Evolutionary conservation across 805 yeast species (phyloP), one percentile per base, ranked within the genome.

Genomic region (Candida andamanensis): DNA sequence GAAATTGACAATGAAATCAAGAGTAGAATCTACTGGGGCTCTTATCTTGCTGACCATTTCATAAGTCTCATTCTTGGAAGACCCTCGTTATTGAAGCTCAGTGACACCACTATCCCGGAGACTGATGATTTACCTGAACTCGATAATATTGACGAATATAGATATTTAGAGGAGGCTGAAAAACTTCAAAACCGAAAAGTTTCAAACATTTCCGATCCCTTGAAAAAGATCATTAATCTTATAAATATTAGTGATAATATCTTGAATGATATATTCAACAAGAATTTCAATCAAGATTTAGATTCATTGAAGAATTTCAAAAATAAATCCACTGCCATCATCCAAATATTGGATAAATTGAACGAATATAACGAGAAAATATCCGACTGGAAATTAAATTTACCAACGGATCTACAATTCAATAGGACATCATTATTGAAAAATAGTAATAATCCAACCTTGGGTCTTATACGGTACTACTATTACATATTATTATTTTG

Each of bases 1-100:
- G 39, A 39, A 29, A 63, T 76, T 30, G 79, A 76, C 41, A 60
- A 71, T 12, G 74, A 69, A 24, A 74, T 78, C 33, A 60, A 81
- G 36, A 67, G 76, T 30, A 57, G 85, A 36, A 72, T 78, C 8
- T 74, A 73, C 47, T 78, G 85, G 85, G 84, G 84, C 3, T 69
- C 78, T 30, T 78, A 71, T 49, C 57, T 77, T 35, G 79, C 78
- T 2, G 85, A 78, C 49, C 82, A 76, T 47, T 72, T 77, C 43
- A 73, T 77, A 21, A 71, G 80, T 46, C 54, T 77, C 22, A 57
- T 76, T 30, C 52, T 76, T 28, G 85, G 85, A 3, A 54, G 82
- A 31, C 80, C 81, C 0, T 68, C 79, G 0, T 54, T 70, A 1
- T 50, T 78, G 30, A 72, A 76, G 44, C 60, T 72, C 30, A 63